Base-by-base conservation (phyloP, 257 asterid genomes). In the Solanum tarijense region DNA sequence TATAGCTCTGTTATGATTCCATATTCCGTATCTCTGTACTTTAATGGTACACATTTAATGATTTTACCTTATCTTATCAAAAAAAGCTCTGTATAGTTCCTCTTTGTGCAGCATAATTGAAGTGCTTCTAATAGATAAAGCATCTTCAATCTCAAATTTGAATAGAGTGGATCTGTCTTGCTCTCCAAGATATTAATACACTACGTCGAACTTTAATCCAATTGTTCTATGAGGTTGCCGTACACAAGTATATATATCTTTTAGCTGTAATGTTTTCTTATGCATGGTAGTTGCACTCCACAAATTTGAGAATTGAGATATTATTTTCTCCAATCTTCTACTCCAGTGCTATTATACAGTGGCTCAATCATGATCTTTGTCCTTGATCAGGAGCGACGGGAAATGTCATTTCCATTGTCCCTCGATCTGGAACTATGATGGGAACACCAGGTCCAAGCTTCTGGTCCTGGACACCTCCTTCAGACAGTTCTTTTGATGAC, bases 391-490 rank as follows among this genome's bases (percentile, higher is more conserved):
- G 93, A 34, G 72, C 5, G 48, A 66, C 7, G 29, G 89, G 87
- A 76, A 90, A 86, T 83, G 90, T 71, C 48, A 87, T 87, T 90
- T 90, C 91, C 55, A 90, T 75, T 27, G 66, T 73, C 78, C 87
- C 94, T 38, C 89, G 90, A 41, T 87, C 94, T 43, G 91, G 90
- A 86, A 88, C 87, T 7, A 43, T 79, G 23, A 84, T 65, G 12
- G 95, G 89, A 27, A 94, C 99, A 46, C 99, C 99, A 3, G 99
- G 99, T 86, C 98, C 99, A 48, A 93, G 92, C 91, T 97, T 97
- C 92, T 97, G 99, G 99, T 83, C 96, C 14, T 97, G 99, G 99
- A 88, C 92, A 36, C 99, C 99, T 86, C 98, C 99, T 83, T 83
- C 89, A 72, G 93, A 91, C 36, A 75, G 78, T 65, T 29, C 87